Conservation (phyloP, 805 yeast species). For the Metschnikowia koreensis region DNA sequence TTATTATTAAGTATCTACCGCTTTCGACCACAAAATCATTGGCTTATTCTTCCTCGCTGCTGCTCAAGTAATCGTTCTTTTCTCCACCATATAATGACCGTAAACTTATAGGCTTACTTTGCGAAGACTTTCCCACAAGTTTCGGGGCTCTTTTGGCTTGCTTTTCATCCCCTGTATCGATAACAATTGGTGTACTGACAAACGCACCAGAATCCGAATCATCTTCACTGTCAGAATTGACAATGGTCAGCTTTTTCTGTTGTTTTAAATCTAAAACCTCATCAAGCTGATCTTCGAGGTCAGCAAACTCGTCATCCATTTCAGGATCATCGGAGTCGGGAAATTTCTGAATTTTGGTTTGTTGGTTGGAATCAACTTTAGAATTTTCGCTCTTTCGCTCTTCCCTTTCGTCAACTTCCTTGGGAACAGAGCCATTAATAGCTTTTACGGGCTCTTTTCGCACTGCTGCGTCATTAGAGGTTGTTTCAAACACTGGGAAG, state of each 20-base stretch:
- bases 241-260: conserved; percentile 11
- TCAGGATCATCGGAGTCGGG: conserved; percentile 17
- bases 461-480: neutral
- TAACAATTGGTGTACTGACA: conserved; percentile 24
- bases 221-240: conserved; percentile 21
- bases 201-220: conserved; percentile 25
- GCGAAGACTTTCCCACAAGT: conserved; percentile 3
- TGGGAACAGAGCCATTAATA: neutral
- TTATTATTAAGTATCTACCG: too few relatives aligned
- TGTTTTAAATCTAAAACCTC: conserved; percentile 34
- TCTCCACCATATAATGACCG: conserved; percentile 35
- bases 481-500: conserved; percentile 2
- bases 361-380: neutral
- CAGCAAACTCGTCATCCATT: conserved; percentile 41
- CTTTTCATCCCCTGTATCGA: conserved; percentile 26
- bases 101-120: conserved; percentile 38
- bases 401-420: neutral
- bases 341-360: neutral
- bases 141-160: conserved; percentile 4
- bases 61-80: conserved; percentile 25
- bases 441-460: neutral
- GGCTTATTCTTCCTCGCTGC: conserved; percentile 33
- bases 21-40: neutral
- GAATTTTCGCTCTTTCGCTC: neutral
- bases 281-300: conserved; percentile 41